Evolutionary conservation across 495 filamentous ascomycete species (phyloP).

Genomic region (Extremus antarcticus): DNA sequence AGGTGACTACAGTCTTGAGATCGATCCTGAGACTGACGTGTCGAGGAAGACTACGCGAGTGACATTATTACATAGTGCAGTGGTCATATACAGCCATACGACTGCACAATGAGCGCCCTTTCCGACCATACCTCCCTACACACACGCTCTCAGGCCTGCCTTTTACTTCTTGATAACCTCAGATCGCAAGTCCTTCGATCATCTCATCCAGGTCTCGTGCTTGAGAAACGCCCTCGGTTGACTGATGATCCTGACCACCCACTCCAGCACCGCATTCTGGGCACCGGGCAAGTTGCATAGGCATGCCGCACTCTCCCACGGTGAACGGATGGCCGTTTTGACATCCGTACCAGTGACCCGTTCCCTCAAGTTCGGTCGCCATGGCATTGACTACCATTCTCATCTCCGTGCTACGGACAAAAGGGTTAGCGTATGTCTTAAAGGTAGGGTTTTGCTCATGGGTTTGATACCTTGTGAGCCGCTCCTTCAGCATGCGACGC

Average conservation of each 20-base stretch:
- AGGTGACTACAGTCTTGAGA: too few relatives aligned
- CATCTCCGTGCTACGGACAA: slow-evolving; percentile 37
- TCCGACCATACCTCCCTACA: too few relatives aligned
- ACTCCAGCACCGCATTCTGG: slow-evolving; percentile 55
- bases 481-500: slow-evolving; percentile 18
- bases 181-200: slow-evolving; percentile 23
- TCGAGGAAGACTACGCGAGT: too few relatives aligned
- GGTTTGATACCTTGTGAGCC: slow-evolving; percentile 12
- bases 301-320: slow-evolving; percentile 62
- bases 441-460: too few relatives aligned
- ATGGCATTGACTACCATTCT: slow-evolving; percentile 27
- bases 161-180: too few relatives aligned
- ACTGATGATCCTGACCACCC: slow-evolving; percentile 47
- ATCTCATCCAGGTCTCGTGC: slow-evolving; percentile 42
- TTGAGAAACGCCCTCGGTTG: slow-evolving; percentile 39
- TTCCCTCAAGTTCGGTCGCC: slow-evolving; percentile 22
- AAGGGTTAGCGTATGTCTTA: too few relatives aligned
- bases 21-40: too few relatives aligned
- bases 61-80: too few relatives aligned
- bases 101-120: too few relatives aligned
- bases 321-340: slow-evolving; percentile 61
- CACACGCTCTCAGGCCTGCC: too few relatives aligned
- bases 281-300: slow-evolving; percentile 51
- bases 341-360: slow-evolving; percentile 51
- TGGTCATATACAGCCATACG: too few relatives aligned